Percentiles rank a stretch among this genome's conserved stretches.
Conservation (phyloP, 495 filamentous ascomycete species). For the Bathelium albidoporum region DNA sequence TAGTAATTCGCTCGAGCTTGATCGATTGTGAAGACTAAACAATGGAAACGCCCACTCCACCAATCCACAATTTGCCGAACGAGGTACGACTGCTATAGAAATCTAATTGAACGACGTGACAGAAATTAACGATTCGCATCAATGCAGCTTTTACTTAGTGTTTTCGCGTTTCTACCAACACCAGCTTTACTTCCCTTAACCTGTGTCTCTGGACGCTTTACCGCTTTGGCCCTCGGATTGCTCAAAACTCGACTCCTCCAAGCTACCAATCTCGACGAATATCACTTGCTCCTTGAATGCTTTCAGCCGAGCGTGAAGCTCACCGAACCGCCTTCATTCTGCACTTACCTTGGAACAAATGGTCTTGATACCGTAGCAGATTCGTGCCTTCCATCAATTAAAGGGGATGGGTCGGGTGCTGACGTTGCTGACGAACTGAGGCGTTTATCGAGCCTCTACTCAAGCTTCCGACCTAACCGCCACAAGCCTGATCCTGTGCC, state of each 20-base stretch:
- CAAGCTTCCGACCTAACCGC: conserved; percentile 50
- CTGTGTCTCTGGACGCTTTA: conserved; percentile 54
- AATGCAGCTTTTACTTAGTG: conserved; percentile 54
- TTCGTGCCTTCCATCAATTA: not conserved
- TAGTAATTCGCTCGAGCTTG: not conserved
- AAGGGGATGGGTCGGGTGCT: not conserved
- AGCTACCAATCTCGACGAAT: conserved; percentile 46
- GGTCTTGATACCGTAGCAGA: conserved; percentile 24
- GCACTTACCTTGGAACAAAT: conserved; percentile 54
- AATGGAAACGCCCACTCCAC: conserved; percentile 7
- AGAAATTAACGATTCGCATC: not conserved
- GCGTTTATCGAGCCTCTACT: conserved; percentile 39
- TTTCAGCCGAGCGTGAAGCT: conserved; percentile 63
- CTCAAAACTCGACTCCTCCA: conserved; percentile 53
- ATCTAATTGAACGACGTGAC: not conserved
- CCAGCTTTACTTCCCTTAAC: conserved; percentile 49
- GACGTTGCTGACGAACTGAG: conserved; percentile 21
- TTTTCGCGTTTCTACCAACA: conserved; percentile 53
- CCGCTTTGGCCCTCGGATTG: conserved; percentile 55
- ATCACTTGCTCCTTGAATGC: conserved; percentile 64
- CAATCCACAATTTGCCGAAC: conserved; percentile 40
- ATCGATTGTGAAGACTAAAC: not conserved
- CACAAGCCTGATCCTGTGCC: conserved; percentile 35
- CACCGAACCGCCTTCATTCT: conserved; percentile 57
- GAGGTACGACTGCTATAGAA: conserved; percentile 30